Evolutionary conservation across 78 protist species (phyloP), one percentile per base, ranked within the genome.

Genomic region (Polysphondylium violaceum): DNA sequence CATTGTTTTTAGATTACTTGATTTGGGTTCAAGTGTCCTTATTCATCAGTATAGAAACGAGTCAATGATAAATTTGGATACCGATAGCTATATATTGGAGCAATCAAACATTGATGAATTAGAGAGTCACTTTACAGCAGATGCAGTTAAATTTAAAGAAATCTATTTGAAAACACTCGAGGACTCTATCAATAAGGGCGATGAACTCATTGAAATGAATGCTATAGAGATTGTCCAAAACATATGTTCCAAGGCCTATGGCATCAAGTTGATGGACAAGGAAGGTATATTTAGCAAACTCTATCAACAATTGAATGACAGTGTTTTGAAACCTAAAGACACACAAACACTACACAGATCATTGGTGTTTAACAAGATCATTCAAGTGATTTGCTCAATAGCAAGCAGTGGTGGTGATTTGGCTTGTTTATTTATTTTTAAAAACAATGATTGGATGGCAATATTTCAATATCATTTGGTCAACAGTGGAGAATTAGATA

Each of bases 121-220:
- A 69, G 59, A 43, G 63, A 72, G 16, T 63, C 78, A 27, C 51
- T 72, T 47, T 12, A 50, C 2, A 50, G 12, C 2, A 43, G 14
- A 29, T 8, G 44, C 1, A 25, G n/a, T n/a, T n/a, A n/a, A n/a
- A n/a, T n/a, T n/a, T n/a, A n/a, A n/a, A n/a, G n/a, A n/a, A n/a
- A n/a, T n/a, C n/a, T n/a, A n/a, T n/a, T n/a, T 40, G 4, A 9
- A 36, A 17, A 55, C 43, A 33, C 51, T 72, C n/a, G 27, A 72
- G 16, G 31, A 72, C 19, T 21, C 78, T 0, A 5, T 2, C 6
- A 41, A 25, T 14, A 47, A 47, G 16, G 21, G 11, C 0, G 78
- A 72, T 33, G 23, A 29, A 31, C 21, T 72, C 14, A 50, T 55
- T 9, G 65, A 72, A 31, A 50, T 72, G 78, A 72, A 72, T 51